Evolutionary conservation across 1,284 basidiomycete species (phyloP), one percentile per base, ranked within the genome.

Genomic region (Apiotrichum porosum): DNA sequence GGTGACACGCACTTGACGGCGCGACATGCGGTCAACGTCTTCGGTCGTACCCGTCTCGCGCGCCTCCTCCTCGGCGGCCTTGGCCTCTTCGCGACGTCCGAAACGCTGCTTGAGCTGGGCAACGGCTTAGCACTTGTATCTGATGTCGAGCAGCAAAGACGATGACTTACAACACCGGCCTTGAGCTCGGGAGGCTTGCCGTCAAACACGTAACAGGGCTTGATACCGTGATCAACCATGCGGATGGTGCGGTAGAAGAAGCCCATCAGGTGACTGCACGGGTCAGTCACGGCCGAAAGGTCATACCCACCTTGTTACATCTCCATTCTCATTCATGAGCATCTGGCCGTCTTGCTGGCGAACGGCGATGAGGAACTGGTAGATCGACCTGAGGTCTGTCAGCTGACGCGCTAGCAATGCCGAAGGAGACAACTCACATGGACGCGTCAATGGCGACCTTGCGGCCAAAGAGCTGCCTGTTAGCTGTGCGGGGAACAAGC

Each of bases 391-490:
- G 53, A 19, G 19, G 30, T 23, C 54, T 58, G 64, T 48, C 61
- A 71, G 32, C 31, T 30, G 22, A 19, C 5, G 19, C 18, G 2
- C 4, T n/a, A 19, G 13, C 0, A 46, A 26, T 30, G 35, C 14
- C 9, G 18, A n/a, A 31, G 14, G 33, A 12, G 17, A 17, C 6
- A 38, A 51, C 71, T 85, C 84, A 72, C 90, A 93, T 94, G 51
- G 89, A 94, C 66, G 94, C 94, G 78, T 99, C 94, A 61, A 99
- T 92, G 51, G 94, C 94, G 56, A 98, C 93, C 77, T 97, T 97
- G 61, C 94, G 84, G 1, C 95, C 95, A 65, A 97, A 97, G 35
- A 97, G 82, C 63, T 73, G 46, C 5, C 3, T n/a, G 18, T 50
- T 32, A 45, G 44, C 26, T 34, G 28, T 12, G 17, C 9, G 28